A percentile compares a stretch with the other conserved stretches of the same genome.
Conservation (phyloP, 192 early-diverging fungal species). For the Coemansia interrupta region DNA sequence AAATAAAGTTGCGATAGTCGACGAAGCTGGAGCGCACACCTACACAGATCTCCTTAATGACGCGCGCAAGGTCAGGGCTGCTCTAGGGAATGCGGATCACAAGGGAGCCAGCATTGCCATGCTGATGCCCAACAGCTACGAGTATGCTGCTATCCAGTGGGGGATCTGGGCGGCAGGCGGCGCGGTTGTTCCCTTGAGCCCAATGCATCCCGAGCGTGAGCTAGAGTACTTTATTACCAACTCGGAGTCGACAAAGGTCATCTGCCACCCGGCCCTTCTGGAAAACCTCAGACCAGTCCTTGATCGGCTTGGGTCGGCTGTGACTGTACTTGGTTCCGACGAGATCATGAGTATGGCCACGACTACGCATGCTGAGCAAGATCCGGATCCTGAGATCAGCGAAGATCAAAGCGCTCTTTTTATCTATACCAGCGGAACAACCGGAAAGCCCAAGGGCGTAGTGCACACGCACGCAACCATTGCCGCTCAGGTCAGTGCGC, state of each 20-base stretch:
- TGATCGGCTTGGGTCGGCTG: slow-evolving; percentile 14
- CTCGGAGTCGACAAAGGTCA: slow-evolving; percentile 57
- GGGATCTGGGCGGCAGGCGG: slow-evolving; percentile 75
- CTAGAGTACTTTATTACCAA: slow-evolving; percentile 71
- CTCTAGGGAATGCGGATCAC: slow-evolving; percentile 23
- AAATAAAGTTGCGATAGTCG: slow-evolving; percentile 31
- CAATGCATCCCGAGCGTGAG: slow-evolving; percentile 70
- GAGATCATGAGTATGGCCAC: slow-evolving; percentile 13
- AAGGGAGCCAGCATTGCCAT: slow-evolving; percentile 44
- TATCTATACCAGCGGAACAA: slow-evolving; percentile 76
- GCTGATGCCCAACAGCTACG: slow-evolving; percentile 58
- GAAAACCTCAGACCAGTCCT: slow-evolving; percentile 41
- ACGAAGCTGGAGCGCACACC: slow-evolving; percentile 36
- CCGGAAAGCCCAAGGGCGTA: slow-evolving; percentile 78
- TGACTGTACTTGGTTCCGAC: slow-evolving; percentile 22
- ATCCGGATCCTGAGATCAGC: slow-evolving; percentile 20
- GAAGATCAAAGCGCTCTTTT: slow-evolving; percentile 61
- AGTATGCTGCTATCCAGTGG: slow-evolving; percentile 68
- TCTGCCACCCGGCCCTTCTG: slow-evolving; percentile 56
- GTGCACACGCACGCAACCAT: slow-evolving; percentile 68
- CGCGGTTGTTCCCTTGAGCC: slow-evolving; percentile 73
- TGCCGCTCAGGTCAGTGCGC: slow-evolving; percentile 61
- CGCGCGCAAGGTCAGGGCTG: slow-evolving; percentile 30
- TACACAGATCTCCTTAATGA: slow-evolving; percentile 43
- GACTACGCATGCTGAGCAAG: not conserved